Base-by-base conservation (phyloP, 257 asterid species). In the Nicotiana undulata region DNA sequence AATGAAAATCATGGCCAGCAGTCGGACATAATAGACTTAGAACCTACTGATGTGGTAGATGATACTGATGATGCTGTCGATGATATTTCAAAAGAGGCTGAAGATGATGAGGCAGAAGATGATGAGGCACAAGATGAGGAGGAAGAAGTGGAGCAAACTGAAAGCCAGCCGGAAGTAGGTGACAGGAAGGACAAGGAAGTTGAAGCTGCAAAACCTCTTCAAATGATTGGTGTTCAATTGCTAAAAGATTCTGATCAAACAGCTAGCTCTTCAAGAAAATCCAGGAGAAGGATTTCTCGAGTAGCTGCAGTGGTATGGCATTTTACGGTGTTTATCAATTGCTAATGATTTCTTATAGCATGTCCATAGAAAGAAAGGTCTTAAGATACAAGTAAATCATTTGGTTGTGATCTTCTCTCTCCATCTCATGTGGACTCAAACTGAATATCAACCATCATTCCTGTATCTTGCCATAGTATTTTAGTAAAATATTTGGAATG, bases 221-320 rank as follows among this genome's bases (percentile, higher is more conserved):
- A 91, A 86, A 95, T 95, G 99, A 93, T 95, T 86, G 99, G 99
- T 81, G 97, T 93, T 85, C 98, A 95, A 85, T 86, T 93, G 86
- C 77, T 95, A 85, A 92, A 87, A 86, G 99, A 95, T 84, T 89
- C 95, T 63, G 98, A 93, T 52, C 95, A 87, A 83, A 84, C 85
- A 17, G 84, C 92, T 70, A 85, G 91, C 83, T 88, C 96, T 53
- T 89, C 98, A 77, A 91, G 88, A 84, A 93, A 95, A 85, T 87
- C 94, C 24, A 90, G 89, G 90, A 89, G 89, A 89, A 88, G 88
- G 88, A 81, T 87, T 74, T 84, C 94, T 81, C 90, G 97, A 77
- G 86, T 59, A 83, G 85, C 95, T 24, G 86, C 86, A 87, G 96
- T 91, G 93, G 99, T 95, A 84, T 28, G 79, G 78, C 37, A 74